phyloP scores from a whole-genome alignment of 768 basidiomycete species.

The Russula virescens region DNA sequence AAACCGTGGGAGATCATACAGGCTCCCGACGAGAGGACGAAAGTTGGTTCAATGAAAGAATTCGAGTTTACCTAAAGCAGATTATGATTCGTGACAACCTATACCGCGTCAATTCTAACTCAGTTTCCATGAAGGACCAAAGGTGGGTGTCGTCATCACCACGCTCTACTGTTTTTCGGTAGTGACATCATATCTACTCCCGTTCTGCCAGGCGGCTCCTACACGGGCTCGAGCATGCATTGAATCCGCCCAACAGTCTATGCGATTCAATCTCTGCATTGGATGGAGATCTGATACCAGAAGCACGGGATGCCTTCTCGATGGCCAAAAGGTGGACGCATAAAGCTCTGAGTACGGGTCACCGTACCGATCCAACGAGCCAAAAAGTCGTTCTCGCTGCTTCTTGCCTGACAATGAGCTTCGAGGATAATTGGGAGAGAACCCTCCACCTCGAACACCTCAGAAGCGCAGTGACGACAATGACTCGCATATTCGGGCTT shows the following conservation, averaged over 20 bases:
- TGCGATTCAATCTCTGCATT: slow-evolving; percentile 27
- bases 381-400: too few species aligned
- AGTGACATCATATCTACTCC: too few species aligned
- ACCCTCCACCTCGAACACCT: too few species aligned
- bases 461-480: too few species aligned
- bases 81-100: slow-evolving; percentile 41
- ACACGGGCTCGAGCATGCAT: slow-evolving; percentile 39
- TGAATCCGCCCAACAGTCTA: slow-evolving; percentile 28
- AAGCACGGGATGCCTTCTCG: slow-evolving; percentile 33
- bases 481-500: too few species aligned
- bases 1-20: slow-evolving; percentile 34
- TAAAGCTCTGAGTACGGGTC: slow-evolving; percentile 33
- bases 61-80: slow-evolving; percentile 44
- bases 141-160: background rate
- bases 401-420: background rate
- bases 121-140: background rate
- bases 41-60: slow-evolving; percentile 37
- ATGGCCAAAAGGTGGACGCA: slow-evolving; percentile 43
- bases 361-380: too few species aligned
- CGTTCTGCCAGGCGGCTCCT: background rate
- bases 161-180: too few species aligned
- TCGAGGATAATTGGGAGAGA: background rate
- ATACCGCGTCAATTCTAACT: slow-evolving; percentile 3
- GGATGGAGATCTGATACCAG: slow-evolving; percentile 34
- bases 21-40: slow-evolving; percentile 32